Evolutionary conservation across 164 flowering plant genomes (phyloP).

Genomic region (Taxillus chinensis): DNA sequence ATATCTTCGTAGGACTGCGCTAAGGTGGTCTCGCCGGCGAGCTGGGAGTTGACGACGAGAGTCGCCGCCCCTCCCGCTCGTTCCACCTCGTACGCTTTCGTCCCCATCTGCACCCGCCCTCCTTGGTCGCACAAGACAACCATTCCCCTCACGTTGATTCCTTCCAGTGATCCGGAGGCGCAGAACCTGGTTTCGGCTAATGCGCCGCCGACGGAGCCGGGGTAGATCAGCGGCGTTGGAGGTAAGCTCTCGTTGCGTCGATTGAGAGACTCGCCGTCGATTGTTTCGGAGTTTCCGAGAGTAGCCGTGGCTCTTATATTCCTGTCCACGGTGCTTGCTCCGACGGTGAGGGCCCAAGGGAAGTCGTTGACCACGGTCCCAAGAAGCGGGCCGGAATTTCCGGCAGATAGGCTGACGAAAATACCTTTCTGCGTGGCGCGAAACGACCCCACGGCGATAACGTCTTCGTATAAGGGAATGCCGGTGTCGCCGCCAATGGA

Average conservation of each 20-base stretch:
- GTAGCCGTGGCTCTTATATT: constrained; percentile 14
- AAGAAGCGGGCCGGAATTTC: constrained; percentile 38
- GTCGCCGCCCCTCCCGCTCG: constrained; percentile 45
- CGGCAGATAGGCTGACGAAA: constrained; percentile 42
- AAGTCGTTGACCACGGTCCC: constrained; percentile 32
- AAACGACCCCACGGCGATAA: constrained; percentile 32
- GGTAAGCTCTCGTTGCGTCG: constrained; percentile 17
- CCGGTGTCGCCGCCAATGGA: constrained; percentile 22
- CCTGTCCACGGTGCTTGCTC: constrained; percentile 48
- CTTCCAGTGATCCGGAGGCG: constrained; percentile 15
- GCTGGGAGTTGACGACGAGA: constrained; percentile 32
- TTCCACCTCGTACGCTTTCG: constrained; percentile 33
- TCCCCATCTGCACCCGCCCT: constrained; percentile 13
- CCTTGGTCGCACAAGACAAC: constrained; percentile 32
- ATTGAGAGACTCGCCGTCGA: constrained; percentile 35
- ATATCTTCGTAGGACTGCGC: constrained; percentile 17
- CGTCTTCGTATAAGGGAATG: constrained; percentile 18
- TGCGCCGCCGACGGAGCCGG: constrained; percentile 21
- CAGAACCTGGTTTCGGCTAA: constrained; percentile 12
- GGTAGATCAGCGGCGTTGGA: constrained; percentile 25
- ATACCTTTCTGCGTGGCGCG: constrained; percentile 40
- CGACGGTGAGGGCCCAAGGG: constrained; percentile 63
- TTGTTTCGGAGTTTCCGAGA: constrained; percentile 31
- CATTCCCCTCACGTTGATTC: constrained; percentile 24
- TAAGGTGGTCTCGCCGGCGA: constrained; percentile 18